Conservation (phyloP, 495 filamentous ascomycete species). For the Hypoxylon intermedium region DNA sequence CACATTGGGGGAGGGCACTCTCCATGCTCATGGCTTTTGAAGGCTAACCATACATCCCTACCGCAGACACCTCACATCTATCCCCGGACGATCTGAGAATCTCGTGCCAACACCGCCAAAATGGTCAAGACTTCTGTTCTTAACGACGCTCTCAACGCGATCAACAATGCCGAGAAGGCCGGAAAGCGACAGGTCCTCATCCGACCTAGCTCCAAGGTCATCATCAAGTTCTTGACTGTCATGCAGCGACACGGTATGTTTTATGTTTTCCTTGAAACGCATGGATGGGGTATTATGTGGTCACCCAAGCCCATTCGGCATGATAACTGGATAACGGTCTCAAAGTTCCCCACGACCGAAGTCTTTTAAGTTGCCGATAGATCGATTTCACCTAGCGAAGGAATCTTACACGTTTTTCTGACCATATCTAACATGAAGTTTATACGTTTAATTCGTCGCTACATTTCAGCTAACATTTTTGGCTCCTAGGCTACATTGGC, state of each 20-base stretch:
- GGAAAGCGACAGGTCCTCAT: constrained; percentile 98
- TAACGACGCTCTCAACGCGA: constrained; percentile 98
- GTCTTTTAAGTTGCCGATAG: constrained; percentile 99
- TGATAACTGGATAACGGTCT: constrained; percentile 99
- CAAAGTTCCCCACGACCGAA: constrained; percentile 77
- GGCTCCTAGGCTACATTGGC: constrained; percentile 88
- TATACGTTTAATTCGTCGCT: constrained; percentile 88
- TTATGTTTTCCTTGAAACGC: constrained; percentile 34
- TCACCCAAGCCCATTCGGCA: constrained; percentile 79
- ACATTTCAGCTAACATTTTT: constrained; percentile 72
- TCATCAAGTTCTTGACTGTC: constrained; percentile 96
- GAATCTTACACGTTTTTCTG: constrained; percentile 95
- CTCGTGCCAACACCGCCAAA: constrained; percentile 65
- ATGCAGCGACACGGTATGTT: constrained; percentile 99
- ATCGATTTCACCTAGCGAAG: constrained; percentile 66
- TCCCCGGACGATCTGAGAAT: constrained; percentile 81
- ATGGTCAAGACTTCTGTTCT: constrained; percentile 99
- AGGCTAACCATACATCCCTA: constrained; percentile 68
- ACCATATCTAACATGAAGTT: constrained; percentile 67
- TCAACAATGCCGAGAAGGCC: constrained; percentile 99
- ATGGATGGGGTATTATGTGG: background rate
- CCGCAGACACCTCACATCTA: constrained; percentile 77
- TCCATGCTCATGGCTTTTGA: constrained; percentile 84
- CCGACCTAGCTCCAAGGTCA: constrained; percentile 97
- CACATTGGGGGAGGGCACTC: constrained; percentile 77